Percentiles rank a stretch among this genome's conserved stretches.
phyloP scores from a whole-genome alignment of 2,329 filamentous ascomycete genomes.

The Pseudogymnoascus sp. region DNA sequence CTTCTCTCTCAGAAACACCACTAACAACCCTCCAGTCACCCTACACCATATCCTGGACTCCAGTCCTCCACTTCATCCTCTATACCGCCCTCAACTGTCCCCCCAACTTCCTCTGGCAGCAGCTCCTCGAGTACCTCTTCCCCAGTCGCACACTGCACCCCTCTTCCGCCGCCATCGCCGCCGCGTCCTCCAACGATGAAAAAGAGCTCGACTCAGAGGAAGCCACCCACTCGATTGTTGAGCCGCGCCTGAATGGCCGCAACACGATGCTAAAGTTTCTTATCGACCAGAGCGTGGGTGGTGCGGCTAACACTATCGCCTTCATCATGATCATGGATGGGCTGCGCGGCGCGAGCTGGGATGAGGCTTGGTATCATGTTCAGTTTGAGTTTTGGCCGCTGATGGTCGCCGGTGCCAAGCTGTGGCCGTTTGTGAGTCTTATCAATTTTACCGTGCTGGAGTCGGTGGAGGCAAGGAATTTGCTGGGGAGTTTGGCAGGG shows the following conservation, averaged over 20 bases:
- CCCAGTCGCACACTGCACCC: constrained; percentile 51
- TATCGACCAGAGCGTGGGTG: constrained; percentile 63
- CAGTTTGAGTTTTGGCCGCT: constrained; percentile 56
- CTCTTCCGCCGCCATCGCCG: constrained; percentile 34
- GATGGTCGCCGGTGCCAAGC: constrained; percentile 60
- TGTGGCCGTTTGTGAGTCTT: constrained; percentile 65
- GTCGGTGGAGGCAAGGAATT: constrained; percentile 62
- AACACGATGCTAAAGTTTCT: constrained; percentile 62
- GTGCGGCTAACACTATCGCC: constrained; percentile 56
- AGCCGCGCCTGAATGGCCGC: constrained; percentile 48
- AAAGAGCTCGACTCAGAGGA: constrained; percentile 36
- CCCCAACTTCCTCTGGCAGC: constrained; percentile 83
- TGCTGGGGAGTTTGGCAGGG: constrained; percentile 66
- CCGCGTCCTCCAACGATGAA: constrained; percentile 35
- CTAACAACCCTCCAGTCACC: constrained; percentile 24
- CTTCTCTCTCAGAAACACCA: neutral
- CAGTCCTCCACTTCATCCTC: constrained; percentile 69
- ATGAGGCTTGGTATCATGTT: constrained; percentile 37
- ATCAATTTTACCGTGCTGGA: constrained; percentile 63
- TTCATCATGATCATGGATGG: constrained; percentile 51
- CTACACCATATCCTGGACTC: constrained; percentile 56
- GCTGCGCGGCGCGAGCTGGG: constrained; percentile 35
- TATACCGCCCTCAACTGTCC: constrained; percentile 69
- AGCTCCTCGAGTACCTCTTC: constrained; percentile 66
- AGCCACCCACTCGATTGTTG: constrained; percentile 37